Conservation (phyloP, 1,284 basidiomycete genomes). For the Ceratobasidium sp. region DNA sequence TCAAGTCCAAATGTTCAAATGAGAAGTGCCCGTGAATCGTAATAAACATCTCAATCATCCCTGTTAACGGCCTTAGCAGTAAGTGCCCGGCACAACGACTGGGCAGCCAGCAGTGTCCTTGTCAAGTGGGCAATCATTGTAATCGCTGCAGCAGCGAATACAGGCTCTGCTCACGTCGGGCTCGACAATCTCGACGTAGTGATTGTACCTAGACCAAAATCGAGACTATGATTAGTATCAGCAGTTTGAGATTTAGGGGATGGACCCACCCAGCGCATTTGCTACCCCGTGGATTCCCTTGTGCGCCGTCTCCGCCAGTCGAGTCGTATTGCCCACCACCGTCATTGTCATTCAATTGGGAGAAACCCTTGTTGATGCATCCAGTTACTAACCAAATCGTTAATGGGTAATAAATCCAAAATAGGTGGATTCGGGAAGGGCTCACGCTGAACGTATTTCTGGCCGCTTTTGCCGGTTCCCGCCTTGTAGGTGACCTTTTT, state of each 20-base stretch:
- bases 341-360: slow-evolving; percentile 42
- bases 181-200: slow-evolving; percentile 48
- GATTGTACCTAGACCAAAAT: slow-evolving; percentile 41
- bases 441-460: slow-evolving; percentile 25
- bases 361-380: slow-evolving; percentile 35
- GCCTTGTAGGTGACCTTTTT: slow-evolving; percentile 34
- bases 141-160: slow-evolving; percentile 46
- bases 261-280: slow-evolving; percentile 43
- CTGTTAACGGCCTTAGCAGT: slow-evolving; percentile 21
- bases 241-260: not conserved
- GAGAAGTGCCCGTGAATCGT: not conserved
- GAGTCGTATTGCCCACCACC: slow-evolving; percentile 48
- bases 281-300: slow-evolving; percentile 45
- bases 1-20: not conserved
- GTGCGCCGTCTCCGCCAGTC: slow-evolving; percentile 46
- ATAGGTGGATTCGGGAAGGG: not conserved
- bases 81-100: slow-evolving; percentile 41
- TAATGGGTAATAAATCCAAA: not conserved
- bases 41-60: not conserved
- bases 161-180: slow-evolving; percentile 44
- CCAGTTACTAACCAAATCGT: slow-evolving; percentile 33
- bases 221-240: not conserved
- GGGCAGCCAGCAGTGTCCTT: slow-evolving; percentile 42
- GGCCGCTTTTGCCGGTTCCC: slow-evolving; percentile 29
- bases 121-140: slow-evolving; percentile 41